Base-by-base conservation (phyloP, 176 grass and related monocot species). In the Leersia perrieri region DNA sequence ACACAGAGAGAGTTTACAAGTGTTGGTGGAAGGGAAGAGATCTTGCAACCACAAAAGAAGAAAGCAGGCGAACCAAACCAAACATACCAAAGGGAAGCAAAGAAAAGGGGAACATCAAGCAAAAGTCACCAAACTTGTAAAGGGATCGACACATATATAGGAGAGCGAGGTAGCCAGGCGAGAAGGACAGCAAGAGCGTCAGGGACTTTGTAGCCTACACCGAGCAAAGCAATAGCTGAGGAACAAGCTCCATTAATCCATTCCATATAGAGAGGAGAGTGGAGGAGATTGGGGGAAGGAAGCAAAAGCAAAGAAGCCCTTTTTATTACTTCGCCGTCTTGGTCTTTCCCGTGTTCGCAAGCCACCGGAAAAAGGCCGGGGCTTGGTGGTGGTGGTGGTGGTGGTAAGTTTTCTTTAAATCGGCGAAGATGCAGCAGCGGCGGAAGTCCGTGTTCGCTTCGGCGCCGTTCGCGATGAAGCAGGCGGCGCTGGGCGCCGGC, bases 361-460 rank as follows among this genome's bases (percentile, higher is more conserved):
- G 82, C 20, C 67, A 86, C 76, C 12, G 23, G 23, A 16, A 33
- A 33, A 87, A 61, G 22, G 31, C 41, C 51, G 45, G 23, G 23
- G 18, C 26, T 33, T 8, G 53, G 70, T 4, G 33, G 55, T 41
- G 66, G 39, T 11, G 57, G 60, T 2, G 74, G 53, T 9, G 70
- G 30, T 5, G 58, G 73, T 72, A 10, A 68, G 33, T 44, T 49
- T 49, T 58, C n/a, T 68, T 55, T 60, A 75, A 77, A 80, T 64
- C 63, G 71, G 31, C 63, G 86, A 39, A 77, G 72, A 94, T 94
- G 92, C 92, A 94, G 82, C 89, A 94, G 78, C 89, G 92, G 61
- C 90, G 93, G 73, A 95, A 95, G 82, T 92, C 85, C 22, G 92
- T 91, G 80, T 87, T 89, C 68, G 72, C 63, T 5, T 88, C 88